phyloP scores from a whole-genome alignment of 768 basidiomycete genomes.

The Trametes cingulata region DNA sequence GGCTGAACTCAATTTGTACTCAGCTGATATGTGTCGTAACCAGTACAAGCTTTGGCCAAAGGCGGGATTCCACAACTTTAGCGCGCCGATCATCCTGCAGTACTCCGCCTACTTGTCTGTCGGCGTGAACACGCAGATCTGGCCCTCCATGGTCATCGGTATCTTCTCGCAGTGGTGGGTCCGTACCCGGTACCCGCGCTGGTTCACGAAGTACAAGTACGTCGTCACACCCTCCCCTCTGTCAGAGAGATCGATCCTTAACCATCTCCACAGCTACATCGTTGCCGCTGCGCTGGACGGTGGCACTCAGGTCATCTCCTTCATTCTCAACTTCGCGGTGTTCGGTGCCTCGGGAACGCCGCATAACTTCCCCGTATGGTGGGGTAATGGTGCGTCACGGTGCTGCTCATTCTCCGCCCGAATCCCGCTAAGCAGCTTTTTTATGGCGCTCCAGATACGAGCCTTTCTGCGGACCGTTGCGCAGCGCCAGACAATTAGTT shows the following conservation, averaged over 20 bases:
- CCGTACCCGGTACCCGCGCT: conserved; percentile 38
- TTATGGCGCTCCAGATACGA: conserved; percentile 19
- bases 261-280: conserved; percentile 35
- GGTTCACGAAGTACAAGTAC: conserved; percentile 41
- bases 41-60: conserved; percentile 49
- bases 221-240: background rate
- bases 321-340: conserved; percentile 37
- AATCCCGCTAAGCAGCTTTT: background rate
- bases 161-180: conserved; percentile 50
- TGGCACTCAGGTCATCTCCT: conserved; percentile 40
- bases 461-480: conserved; percentile 29
- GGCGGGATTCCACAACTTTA: conserved; percentile 46
- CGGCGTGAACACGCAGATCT: conserved; percentile 57
- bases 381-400: conserved; percentile 27
- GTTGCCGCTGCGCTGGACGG: conserved; percentile 42
- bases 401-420: background rate
- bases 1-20: background rate
- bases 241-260: background rate
- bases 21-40: background rate
- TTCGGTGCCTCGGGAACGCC: conserved; percentile 32
- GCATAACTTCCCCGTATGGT: conserved; percentile 31
- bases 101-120: conserved; percentile 49
- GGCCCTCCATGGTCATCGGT: conserved; percentile 44
- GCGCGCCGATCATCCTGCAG: conserved; percentile 46
- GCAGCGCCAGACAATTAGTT: conserved; percentile 18